phyloP scores from a whole-genome alignment of 306 rosid genomes.

The Psophocarpus tetragonolobus region DNA sequence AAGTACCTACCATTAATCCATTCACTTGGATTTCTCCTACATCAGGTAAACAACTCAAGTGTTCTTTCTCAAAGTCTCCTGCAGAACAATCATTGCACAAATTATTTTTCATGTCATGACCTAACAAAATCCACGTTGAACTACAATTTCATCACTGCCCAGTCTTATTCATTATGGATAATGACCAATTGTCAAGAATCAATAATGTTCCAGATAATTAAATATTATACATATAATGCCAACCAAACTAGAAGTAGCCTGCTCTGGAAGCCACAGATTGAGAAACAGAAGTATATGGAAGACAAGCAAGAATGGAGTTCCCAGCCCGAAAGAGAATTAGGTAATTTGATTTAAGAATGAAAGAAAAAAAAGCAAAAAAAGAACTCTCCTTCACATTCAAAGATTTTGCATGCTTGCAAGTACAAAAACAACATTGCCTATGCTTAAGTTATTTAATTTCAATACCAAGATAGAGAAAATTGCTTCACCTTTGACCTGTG shows the following conservation, averaged over 20 bases:
- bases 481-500: not conserved
- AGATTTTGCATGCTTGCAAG: too few relatives aligned
- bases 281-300: not conserved
- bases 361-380: not conserved
- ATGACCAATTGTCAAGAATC: not conserved
- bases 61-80: constrained; percentile 75
- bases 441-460: not conserved
- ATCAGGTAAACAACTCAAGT: constrained; percentile 55
- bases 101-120: constrained; percentile 8
- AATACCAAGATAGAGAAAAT: not conserved
- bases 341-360: not conserved
- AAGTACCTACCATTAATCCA: constrained; percentile 59
- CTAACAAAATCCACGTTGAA: not conserved
- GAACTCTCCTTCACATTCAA: not conserved
- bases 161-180: not conserved
- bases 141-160: constrained; percentile 7
- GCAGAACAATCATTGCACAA: constrained; percentile 31
- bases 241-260: not conserved
- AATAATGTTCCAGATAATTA: not conserved
- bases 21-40: constrained; percentile 67
- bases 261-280: not conserved
- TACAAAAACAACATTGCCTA: not conserved
- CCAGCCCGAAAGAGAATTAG: not conserved
- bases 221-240: not conserved
- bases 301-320: not conserved